Conservation (phyloP, 2,329 filamentous ascomycete genomes). For the Diaporthe citri region DNA sequence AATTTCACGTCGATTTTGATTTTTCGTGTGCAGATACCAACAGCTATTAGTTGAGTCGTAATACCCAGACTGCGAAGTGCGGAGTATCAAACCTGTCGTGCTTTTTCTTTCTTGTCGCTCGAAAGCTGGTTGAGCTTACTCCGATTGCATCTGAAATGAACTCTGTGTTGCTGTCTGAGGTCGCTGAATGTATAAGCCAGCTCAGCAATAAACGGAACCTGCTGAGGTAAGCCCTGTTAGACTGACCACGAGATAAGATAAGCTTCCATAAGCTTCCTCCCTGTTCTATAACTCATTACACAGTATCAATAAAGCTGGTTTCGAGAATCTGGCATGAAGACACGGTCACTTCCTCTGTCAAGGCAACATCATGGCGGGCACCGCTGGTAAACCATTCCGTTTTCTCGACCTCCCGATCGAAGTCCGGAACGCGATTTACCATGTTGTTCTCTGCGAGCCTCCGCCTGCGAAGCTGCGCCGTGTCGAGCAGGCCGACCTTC, state of each 20-base stretch:
- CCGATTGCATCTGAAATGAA: neutral
- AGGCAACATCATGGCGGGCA: neutral
- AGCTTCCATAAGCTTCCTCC: neutral
- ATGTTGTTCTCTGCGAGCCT: conserved; percentile 27
- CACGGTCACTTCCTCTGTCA: neutral
- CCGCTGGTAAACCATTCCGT: neutral
- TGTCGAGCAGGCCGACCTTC: conserved; percentile 30
- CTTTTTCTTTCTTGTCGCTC: neutral
- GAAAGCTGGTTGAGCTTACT: neutral
- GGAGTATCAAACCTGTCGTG: neutral
- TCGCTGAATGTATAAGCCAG: neutral
- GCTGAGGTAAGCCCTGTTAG: neutral
- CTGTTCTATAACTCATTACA: neutral
- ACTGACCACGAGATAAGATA: conserved; percentile 13
- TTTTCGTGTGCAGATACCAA: neutral
- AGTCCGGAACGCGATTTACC: conserved; percentile 25
- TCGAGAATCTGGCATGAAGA: neutral
- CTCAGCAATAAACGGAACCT: neutral
- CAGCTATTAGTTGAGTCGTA: neutral
- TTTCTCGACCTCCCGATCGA: conserved; percentile 27
- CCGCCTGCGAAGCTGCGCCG: conserved; percentile 8
- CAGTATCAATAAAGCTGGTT: neutral
- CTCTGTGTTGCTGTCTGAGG: neutral
- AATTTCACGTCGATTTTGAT: neutral
- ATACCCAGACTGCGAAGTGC: neutral